Base-by-base conservation (phyloP, 2,329 filamentous ascomycete species). In the Diaporthe nobilis region DNA sequence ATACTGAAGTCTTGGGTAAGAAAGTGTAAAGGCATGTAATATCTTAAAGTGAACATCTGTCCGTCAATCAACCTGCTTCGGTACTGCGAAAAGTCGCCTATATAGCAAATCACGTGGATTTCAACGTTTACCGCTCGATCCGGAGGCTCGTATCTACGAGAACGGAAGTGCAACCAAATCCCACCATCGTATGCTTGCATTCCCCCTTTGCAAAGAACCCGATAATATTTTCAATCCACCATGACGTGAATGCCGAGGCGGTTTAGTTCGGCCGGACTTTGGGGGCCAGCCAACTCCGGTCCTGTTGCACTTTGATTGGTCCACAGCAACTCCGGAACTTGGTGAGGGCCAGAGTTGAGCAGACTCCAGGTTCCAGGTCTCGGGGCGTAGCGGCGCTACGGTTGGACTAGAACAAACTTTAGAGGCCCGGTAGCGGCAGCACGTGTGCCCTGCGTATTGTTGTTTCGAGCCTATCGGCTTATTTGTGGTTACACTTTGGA, bases 101-200 rank as follows among this genome's bases (percentile, higher is more conserved):
- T 55, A 55, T 55, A 55, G 53, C 25, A 31, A 55, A 55, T 31
- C 53, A 55, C 28, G 53, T 55, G 53, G 53, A 9, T 20, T 31
- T 17, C 13, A 7, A 20, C 31, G 7, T 17, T 8, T 20, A 31
- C 25, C 15, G 51, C 53, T 55, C 12, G 25, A 31, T 31, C 28
- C 53, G 53, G 53, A 31, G 13, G 25, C 28, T 55, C 53, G 53
- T 55, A 55, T 55, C 53, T 55, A 55, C 53, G 53, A 55, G 53
- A 31, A 55, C 53, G 53, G 31, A 28, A 20, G 17, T 25, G 6
- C 25, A 17, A 17, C 25, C 25, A 5, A 31, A 53, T 3, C 22
- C n/a, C 12, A 31, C 28, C 15, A 31, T 31, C 8, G 6, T 31
- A 55, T 31, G 25, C 15, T 31, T 31, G 25, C 7, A 55, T 55